Base-by-base conservation (phyloP, 1,284 basidiomycete species). In the Fomitopsis betulina region DNA sequence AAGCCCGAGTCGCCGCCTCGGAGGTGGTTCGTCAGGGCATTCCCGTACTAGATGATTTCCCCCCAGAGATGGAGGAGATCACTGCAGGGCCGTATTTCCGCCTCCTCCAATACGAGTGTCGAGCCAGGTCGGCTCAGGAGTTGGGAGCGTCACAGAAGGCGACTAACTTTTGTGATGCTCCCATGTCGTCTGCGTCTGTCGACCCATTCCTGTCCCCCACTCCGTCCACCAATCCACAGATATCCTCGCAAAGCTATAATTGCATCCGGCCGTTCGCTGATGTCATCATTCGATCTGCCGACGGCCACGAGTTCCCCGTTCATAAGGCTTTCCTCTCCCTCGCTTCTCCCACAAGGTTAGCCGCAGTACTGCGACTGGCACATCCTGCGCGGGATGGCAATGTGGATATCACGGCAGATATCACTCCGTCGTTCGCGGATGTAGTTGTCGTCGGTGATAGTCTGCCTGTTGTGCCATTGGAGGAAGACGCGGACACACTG, bases 21-120 rank as follows among this genome's bases (percentile, higher is more conserved):
- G 37, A 51, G 25, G 23, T 23, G 19, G 23, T 17, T n/a, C 17
- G 7, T 5, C 15, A 38, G 33, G n/a, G 23, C n/a, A 10, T 43
- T n/a, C 7, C n/a, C 10, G n/a, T 43, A 9, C 40, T 43, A 10
- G 35, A 59, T 3, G 40, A 30, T 5, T 43, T 15, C 33, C 39
- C 33, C 10, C 49, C 37, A 19, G 56, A 52, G 51, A 32, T 57
- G 39, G 17, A 53, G n/a, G 49, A 57, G 9, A 37, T 58, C 19
- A 30, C 35, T 33, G 53, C 54, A 12, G 62, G 58, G 30, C 60
- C 58, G n/a, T 65, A 63, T 54, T 60, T 59, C 45, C 62, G 59
- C 12, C 52, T 66, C n/a, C 51, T 63, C 17, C 13, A 49, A n/a
- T 57, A 32, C n/a, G 49, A 50, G 39, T 38, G 55, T 6, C 13